Conservation (phyloP, 345 rosid species). For the Microcos paniculata region DNA sequence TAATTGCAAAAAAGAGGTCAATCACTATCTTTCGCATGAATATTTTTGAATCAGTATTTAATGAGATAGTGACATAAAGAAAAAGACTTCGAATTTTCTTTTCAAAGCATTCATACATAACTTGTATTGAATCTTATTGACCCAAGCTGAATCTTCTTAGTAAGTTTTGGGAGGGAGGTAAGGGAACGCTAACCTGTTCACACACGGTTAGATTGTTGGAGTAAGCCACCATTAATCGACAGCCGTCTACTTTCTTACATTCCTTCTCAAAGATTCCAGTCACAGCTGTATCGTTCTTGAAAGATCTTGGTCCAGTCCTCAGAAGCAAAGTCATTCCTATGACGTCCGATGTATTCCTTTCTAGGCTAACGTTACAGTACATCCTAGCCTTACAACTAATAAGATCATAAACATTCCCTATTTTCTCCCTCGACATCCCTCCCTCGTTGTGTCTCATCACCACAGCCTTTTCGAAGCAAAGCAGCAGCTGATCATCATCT, state of each 20-base stretch:
- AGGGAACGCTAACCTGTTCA: slow-evolving; percentile 49
- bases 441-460: slow-evolving; percentile 84
- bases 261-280: slow-evolving; percentile 45
- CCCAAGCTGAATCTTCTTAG: not conserved
- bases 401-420: slow-evolving; percentile 57
- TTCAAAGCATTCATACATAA: too few relatives aligned
- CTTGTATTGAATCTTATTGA: not conserved
- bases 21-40: not conserved
- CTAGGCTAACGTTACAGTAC: slow-evolving; percentile 44
- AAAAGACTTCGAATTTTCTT: too few relatives aligned
- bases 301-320: slow-evolving; percentile 77
- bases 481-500: slow-evolving; percentile 26
- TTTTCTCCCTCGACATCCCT: slow-evolving; percentile 67
- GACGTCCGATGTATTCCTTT: slow-evolving; percentile 18
- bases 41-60: too few relatives aligned
- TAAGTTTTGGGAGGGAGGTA: not conserved
- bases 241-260: slow-evolving; percentile 50
- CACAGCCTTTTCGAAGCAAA: slow-evolving; percentile 72
- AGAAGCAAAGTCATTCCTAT: slow-evolving; percentile 64
- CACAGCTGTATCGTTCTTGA: slow-evolving; percentile 55
- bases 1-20: not conserved
- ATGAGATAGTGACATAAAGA: too few relatives aligned
- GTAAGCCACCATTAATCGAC: slow-evolving; percentile 61
- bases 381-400: slow-evolving; percentile 59
- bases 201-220: slow-evolving; percentile 65